A percentile compares a stretch with the other conserved stretches of the same genome.
These are phyloP conservation scores for Myotisia sp. DNA, from an alignment of 2,329 filamentous ascomycete species.

Conservation along the genomic window DNA sequence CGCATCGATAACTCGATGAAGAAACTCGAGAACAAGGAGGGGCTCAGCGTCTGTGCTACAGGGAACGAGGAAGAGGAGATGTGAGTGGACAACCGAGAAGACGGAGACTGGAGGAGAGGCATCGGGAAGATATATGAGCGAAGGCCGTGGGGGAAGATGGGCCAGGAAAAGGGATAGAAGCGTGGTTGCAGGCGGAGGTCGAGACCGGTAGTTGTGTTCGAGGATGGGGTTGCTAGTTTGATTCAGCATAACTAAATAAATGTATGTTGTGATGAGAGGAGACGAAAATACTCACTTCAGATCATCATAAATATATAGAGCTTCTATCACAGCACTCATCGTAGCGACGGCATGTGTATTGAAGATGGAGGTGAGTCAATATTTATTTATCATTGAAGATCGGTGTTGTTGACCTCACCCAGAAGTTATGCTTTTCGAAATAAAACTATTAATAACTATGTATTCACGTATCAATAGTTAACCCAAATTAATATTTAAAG, in stretches of 20 bases:
- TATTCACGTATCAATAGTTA: too few relatives aligned
- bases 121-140: slow-evolving; percentile 69
- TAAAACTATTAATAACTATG: too few relatives aligned
- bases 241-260: slow-evolving; percentile 13
- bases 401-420: too few relatives aligned
- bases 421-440: too few relatives aligned
- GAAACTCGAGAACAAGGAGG: slow-evolving; percentile 78
- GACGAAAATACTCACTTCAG: slow-evolving; percentile 50
- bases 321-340: slow-evolving; percentile 83
- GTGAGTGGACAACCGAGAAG: slow-evolving; percentile 76
- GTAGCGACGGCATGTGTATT: slow-evolving; percentile 24
- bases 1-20: slow-evolving; percentile 82
- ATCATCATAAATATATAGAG: slow-evolving; percentile 93
- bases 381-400: too few relatives aligned
- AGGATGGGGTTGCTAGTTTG: slow-evolving; percentile 61
- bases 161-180: slow-evolving; percentile 78
- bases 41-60: slow-evolving; percentile 79
- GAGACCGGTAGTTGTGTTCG: slow-evolving; percentile 73
- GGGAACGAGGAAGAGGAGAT: slow-evolving; percentile 72
- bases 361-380: too few relatives aligned
- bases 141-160: slow-evolving; percentile 66
- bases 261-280: slow-evolving; percentile 6
- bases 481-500: too few relatives aligned
- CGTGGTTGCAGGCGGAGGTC: slow-evolving; percentile 60
- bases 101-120: slow-evolving; percentile 74